Conservation (phyloP, 257 asterid genomes). For the Salvia miltiorrhiza region DNA sequence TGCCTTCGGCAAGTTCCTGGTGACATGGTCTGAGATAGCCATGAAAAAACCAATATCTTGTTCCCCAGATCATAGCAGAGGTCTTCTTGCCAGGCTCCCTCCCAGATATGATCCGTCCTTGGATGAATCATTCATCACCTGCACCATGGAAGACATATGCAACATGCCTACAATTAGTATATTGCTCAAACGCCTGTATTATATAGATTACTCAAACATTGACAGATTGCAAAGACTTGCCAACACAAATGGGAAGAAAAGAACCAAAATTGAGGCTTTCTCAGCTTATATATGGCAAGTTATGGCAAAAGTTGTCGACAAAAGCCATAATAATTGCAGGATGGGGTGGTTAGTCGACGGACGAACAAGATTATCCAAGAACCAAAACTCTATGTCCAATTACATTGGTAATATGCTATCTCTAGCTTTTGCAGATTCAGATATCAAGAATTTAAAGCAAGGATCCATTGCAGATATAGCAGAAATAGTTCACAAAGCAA, state of each 20-base stretch:
- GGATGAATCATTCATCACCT: slow-evolving; percentile 44
- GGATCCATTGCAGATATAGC: slow-evolving; percentile 36
- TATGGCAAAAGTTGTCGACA: slow-evolving; percentile 35
- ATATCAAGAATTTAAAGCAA: slow-evolving; percentile 17
- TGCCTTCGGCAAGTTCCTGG: slow-evolving; percentile 49
- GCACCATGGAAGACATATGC: slow-evolving; percentile 47
- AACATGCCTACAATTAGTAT: slow-evolving; percentile 29
- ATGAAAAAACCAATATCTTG: slow-evolving; percentile 29
- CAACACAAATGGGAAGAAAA: slow-evolving; percentile 22
- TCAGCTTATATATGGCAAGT: slow-evolving; percentile 56
- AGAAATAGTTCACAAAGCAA: slow-evolving; percentile 31
- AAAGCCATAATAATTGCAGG: slow-evolving; percentile 34
- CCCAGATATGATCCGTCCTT: slow-evolving; percentile 40
- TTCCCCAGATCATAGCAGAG: slow-evolving; percentile 41
- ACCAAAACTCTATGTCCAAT: slow-evolving; percentile 23
- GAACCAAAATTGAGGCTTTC: slow-evolving; percentile 56
- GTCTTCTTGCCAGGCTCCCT: slow-evolving; percentile 32
- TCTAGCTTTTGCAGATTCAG: slow-evolving; percentile 35
- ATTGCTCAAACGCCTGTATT: slow-evolving; percentile 43
- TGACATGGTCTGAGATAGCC: slow-evolving; percentile 50
- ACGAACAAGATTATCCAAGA: slow-evolving; percentile 32
- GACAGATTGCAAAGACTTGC: slow-evolving; percentile 34
- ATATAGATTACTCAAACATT: slow-evolving; percentile 32
- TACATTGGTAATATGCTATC: slow-evolving; percentile 57
- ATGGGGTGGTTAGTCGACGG: slow-evolving; percentile 64